Percentiles rank a stretch among this genome's conserved stretches.
Conservation (phyloP, 148 eudicot genomes). For the Salicornia ramosissima region DNA sequence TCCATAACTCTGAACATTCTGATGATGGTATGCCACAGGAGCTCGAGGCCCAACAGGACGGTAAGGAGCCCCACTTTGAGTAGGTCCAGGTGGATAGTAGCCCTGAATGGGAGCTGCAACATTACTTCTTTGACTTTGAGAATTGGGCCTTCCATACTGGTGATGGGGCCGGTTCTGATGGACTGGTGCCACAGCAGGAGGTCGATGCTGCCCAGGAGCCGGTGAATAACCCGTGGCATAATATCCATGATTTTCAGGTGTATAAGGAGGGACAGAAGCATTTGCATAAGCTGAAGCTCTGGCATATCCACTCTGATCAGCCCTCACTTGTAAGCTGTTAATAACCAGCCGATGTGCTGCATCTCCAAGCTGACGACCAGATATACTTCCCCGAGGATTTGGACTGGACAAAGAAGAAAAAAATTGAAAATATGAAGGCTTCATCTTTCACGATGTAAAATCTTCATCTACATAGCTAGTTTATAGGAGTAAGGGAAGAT, state of each 20-base stretch:
- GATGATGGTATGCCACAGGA: slow-evolving; percentile 22
- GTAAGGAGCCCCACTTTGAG: slow-evolving; percentile 21
- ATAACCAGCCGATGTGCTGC: slow-evolving; percentile 81
- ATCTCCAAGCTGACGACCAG: slow-evolving; percentile 77
- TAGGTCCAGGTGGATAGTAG: slow-evolving; percentile 25
- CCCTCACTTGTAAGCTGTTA: slow-evolving; percentile 58
- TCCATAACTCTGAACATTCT: slow-evolving; percentile 33
- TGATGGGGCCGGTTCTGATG: slow-evolving; percentile 27
- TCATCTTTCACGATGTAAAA: background rate
- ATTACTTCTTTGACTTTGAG: slow-evolving; percentile 23
- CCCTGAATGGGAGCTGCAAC: slow-evolving; percentile 16
- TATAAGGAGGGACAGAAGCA: slow-evolving; percentile 21
- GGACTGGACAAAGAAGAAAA: slow-evolving; percentile 32
- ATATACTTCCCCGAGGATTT: slow-evolving; percentile 43
- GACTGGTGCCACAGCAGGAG: slow-evolving; percentile 21
- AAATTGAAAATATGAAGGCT: background rate
- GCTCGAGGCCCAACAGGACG: slow-evolving; percentile 28
- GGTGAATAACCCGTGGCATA: background rate
- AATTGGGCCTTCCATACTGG: slow-evolving; percentile 28
- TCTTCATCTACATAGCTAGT: background rate
- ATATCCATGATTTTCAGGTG: slow-evolving; percentile 10
- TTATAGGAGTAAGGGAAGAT: background rate
- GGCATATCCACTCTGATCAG: slow-evolving; percentile 28
- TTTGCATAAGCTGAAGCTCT: slow-evolving; percentile 26
- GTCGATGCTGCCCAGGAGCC: slow-evolving; percentile 23